These are phyloP conservation scores for Saccharomyces paradoxus DNA, from an alignment of 805 yeast species.

Conservation along the genomic window DNA sequence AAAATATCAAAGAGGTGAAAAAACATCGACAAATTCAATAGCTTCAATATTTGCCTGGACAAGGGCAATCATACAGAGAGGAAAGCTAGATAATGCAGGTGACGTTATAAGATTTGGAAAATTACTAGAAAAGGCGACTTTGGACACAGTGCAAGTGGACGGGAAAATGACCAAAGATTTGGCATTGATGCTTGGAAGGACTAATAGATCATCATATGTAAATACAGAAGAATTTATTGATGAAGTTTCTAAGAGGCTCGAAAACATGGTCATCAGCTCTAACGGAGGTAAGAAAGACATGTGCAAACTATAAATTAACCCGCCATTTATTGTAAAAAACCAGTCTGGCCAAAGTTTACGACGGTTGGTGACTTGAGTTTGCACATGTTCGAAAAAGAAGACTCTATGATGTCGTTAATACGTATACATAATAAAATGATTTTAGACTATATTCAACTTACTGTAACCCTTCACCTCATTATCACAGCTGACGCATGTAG, in stretches of 20 bases:
- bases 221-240: conserved; percentile 70
- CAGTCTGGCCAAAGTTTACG: not conserved
- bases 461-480: conserved; percentile 54
- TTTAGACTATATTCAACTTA: conserved; percentile 22
- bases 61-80: conserved; percentile 78
- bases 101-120: conserved; percentile 63
- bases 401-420: not conserved
- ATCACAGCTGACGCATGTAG: conserved; percentile 81
- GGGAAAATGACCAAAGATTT: conserved; percentile 78
- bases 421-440: not conserved
- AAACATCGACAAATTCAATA: conserved; percentile 77
- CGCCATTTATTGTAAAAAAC: not conserved
- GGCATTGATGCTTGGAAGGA: conserved; percentile 61
- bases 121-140: conserved; percentile 54
- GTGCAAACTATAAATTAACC: not conserved
- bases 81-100: conserved; percentile 62
- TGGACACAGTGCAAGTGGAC: conserved; percentile 66
- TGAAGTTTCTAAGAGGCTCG: conserved; percentile 59
- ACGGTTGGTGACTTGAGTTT: not conserved
- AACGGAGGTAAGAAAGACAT: not conserved
- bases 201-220: conserved; percentile 54
- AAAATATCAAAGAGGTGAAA: conserved; percentile 73
- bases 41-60: conserved; percentile 84
- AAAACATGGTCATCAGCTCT: conserved; percentile 7
- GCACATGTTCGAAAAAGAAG: not conserved